phyloP scores from a whole-genome alignment of 257 asterid species.

The Capsicum baccatum region DNA sequence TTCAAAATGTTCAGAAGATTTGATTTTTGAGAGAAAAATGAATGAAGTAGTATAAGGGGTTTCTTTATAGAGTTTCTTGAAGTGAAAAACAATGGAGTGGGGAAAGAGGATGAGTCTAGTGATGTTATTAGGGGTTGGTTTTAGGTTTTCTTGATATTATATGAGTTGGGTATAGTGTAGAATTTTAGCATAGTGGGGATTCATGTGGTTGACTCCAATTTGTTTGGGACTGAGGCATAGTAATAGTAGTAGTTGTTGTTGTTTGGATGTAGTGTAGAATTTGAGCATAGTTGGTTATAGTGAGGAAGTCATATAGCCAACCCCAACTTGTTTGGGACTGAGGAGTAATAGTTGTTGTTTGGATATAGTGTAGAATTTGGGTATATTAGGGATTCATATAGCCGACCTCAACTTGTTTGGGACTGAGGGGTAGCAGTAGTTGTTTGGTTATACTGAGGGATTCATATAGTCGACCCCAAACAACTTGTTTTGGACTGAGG shows the following conservation, averaged over 20 bases:
- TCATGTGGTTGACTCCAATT: neutral
- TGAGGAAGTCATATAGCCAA: neutral
- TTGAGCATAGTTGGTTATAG: no score
- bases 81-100: neutral
- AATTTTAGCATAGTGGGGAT: neutral
- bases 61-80: neutral
- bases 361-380: neutral
- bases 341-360: neutral
- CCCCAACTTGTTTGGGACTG: neutral
- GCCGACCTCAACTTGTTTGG: no score
- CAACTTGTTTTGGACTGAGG: no score
- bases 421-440: no score
- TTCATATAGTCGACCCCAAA: no score
- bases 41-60: neutral
- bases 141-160: conserved; percentile 4
- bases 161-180: conserved; percentile 29
- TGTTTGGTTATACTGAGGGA: no score
- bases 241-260: neutral
- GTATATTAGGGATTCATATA: no score
- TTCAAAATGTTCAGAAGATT: neutral
- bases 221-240: no score
- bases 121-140: conserved; percentile 31
- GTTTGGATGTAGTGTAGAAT: neutral
- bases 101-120: neutral
- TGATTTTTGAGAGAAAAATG: conserved; percentile 33